Percentiles rank a stretch among this genome's conserved stretches.
Conservation (phyloP, 202 grass and related monocot genomes). For the Setaria viridis region DNA sequence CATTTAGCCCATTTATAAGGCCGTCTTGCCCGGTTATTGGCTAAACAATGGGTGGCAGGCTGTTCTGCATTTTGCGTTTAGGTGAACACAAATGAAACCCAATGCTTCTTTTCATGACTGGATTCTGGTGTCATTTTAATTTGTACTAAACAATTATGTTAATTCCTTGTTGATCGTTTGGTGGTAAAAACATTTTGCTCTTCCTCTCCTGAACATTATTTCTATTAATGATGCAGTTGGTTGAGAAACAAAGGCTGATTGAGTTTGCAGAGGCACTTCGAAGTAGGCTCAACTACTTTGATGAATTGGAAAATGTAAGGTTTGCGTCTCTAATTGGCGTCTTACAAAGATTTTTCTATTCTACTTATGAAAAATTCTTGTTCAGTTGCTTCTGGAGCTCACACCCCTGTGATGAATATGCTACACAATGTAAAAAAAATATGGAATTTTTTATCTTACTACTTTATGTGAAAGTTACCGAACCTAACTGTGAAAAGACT, state of each 20-base stretch:
- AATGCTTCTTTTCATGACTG: not conserved
- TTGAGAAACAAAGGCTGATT: constrained; percentile 97
- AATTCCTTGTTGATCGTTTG: not conserved
- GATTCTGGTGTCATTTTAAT: not conserved
- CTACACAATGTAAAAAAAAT: constrained; percentile 17
- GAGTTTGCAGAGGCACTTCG: constrained; percentile 92
- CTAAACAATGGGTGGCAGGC: no score
- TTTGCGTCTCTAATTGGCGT: constrained; percentile 46
- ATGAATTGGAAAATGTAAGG: constrained; percentile 98
- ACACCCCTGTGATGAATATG: not conserved
- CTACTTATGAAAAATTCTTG: constrained; percentile 19
- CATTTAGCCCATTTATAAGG: no score
- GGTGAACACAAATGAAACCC: not conserved
- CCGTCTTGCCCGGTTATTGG: no score
- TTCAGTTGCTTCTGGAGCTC: constrained; percentile 30
- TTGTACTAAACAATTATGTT: not conserved
- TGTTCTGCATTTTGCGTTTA: no score
- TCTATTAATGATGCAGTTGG: constrained; percentile 60
- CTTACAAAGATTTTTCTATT: constrained; percentile 33
- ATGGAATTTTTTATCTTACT: constrained; percentile 7
- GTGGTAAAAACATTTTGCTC: not conserved
- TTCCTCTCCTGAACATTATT: constrained; percentile 15
- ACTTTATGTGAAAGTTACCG: constrained; percentile 8
- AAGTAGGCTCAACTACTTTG: constrained; percentile 93
- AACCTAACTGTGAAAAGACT: constrained; percentile 6